phyloP scores from a whole-genome alignment of 768 basidiomycete genomes.

The Jaapia argillacea region DNA sequence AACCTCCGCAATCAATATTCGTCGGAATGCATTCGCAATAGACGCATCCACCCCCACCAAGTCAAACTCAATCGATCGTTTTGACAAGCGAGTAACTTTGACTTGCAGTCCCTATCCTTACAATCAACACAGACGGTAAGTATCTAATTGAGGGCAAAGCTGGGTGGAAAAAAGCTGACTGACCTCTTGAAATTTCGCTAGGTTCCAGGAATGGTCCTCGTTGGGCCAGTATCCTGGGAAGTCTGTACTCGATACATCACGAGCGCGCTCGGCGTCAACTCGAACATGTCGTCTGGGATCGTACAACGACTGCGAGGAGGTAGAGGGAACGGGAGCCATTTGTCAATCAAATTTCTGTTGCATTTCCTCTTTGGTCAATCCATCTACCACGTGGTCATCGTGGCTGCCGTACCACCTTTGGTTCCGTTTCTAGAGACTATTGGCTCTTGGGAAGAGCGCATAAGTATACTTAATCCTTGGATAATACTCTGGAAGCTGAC shows the following conservation, averaged over 20 bases:
- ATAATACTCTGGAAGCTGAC: no score
- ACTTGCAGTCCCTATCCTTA: constrained; percentile 61
- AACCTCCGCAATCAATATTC: constrained; percentile 93
- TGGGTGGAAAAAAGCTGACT: constrained; percentile 14
- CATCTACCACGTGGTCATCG: no score
- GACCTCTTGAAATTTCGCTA: constrained; percentile 69
- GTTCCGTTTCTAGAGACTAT: no score
- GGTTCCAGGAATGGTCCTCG: constrained; percentile 80
- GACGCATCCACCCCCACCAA: constrained; percentile 92
- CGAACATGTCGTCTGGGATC: constrained; percentile 52
- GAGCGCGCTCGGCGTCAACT: constrained; percentile 58
- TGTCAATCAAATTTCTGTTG: no score
- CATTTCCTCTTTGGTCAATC: no score
- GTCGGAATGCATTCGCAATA: constrained; percentile 88
- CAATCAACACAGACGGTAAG: constrained; percentile 9
- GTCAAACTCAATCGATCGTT: constrained; percentile 87
- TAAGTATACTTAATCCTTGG: no score
- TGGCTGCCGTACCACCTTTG: no score
- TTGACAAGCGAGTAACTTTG: constrained; percentile 69
- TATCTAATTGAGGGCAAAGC: background rate
- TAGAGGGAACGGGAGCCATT: background rate
- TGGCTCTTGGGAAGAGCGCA: no score
- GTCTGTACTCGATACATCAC: constrained; percentile 80
- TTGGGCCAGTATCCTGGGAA: constrained; percentile 84
- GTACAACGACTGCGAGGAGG: constrained; percentile 6